Evolutionary conservation across 2,329 filamentous ascomycete species (phyloP), one percentile per base, ranked within the genome.

Genomic region (Aureobasidium leucospermi): DNA sequence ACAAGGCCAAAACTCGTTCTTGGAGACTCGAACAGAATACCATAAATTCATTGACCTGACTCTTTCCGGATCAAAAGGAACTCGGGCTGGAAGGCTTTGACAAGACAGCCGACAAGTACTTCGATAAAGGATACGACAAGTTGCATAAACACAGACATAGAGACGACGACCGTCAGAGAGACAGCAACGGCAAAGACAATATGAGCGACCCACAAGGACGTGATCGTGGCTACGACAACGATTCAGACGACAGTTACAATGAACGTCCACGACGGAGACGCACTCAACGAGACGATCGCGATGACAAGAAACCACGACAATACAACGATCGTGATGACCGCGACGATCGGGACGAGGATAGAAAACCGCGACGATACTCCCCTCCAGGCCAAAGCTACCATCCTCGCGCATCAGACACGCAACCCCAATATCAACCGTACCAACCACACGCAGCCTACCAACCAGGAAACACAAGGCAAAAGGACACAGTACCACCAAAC

Each of bases 61-160:
- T 15, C 52, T 55, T 9, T 43, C 41, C 11, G 39, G 41, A n/a
- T n/a, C 28, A 19, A 48, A 58, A 59, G 58, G 58, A 59, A 53
- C 58, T 59, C 7, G 58, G 58, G 9, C 31, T 59, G 1, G 48
- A 52, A 46, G 46, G 47, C 16, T 39, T 59, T 13, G 34, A 59
- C 31, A 53, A 53, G 3, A 31, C 32, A 10, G 11, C 41, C 47
- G 48, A 59, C 11, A 59, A 53, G 23, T 31, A 31, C 38, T 59
- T 53, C 15, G 58, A 59, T n/a, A 51, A 51, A 31, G 46, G 45
- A 19, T 59, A 59, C 58, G 58, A 59, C 28, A 53, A 31, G 32
- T 2, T 59, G 15, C 36, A 53, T 28, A 43, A 23, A 1, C 39
- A 55, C 34, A 28, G 39, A 6, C 39, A 43, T 29, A 19, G 19